Percentiles rank a stretch among this genome's conserved stretches.
Conservation (phyloP, 805 yeast genomes). For the Lachancea cidri region DNA sequence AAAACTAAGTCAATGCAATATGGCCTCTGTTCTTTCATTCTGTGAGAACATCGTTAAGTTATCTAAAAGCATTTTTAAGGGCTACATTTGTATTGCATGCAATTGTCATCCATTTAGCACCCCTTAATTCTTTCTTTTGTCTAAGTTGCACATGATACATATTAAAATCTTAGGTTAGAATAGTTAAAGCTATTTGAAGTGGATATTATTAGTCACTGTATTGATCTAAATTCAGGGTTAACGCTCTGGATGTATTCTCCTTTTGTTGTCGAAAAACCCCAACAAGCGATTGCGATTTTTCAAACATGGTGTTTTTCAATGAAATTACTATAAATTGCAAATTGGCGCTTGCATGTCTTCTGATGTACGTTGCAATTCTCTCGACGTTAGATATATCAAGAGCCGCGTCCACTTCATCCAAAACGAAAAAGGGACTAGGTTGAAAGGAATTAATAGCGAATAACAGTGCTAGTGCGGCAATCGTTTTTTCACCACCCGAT, state of each 20-base stretch:
- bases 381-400: conserved; percentile 85
- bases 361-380: conserved; percentile 81
- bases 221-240: conserved; percentile 65
- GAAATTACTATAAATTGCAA: conserved; percentile 93
- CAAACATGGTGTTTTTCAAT: conserved; percentile 80
- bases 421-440: conserved; percentile 92
- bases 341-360: conserved; percentile 64
- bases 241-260: conserved; percentile 64
- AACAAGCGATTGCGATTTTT: conserved; percentile 82
- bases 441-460: conserved; percentile 88
- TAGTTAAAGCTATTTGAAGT: conserved; percentile 1
- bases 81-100: no score
- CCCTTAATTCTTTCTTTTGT: background rate
- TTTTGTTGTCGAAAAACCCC: conserved; percentile 86
- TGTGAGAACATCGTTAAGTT: no score
- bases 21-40: no score
- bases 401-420: conserved; percentile 98
- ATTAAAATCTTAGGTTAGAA: background rate
- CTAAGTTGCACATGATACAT: background rate
- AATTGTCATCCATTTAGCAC: no score
- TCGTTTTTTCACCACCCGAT: conserved; percentile 95
- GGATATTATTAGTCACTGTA: conserved; percentile 39
- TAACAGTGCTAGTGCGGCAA: conserved; percentile 89
- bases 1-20: no score
- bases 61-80: no score